phyloP scores from a whole-genome alignment of 352 stramenopile species.

The Phytophthora nicotianae region DNA sequence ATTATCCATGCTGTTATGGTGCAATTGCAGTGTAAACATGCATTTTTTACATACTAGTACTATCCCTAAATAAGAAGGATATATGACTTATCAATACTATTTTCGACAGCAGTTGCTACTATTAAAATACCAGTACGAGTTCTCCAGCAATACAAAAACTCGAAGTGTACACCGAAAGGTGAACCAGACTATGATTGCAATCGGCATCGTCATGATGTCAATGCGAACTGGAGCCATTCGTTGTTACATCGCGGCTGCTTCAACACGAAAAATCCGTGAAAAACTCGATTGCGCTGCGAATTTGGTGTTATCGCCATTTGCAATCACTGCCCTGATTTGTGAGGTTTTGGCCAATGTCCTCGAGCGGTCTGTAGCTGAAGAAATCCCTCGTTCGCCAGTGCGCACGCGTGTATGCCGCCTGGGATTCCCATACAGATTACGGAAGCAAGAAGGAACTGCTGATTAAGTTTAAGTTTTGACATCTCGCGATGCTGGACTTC shows the following conservation, averaged over 20 bases:
- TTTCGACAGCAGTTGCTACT: not conserved
- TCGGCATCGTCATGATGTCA: not conserved
- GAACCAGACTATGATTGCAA: not conserved
- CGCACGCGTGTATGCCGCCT: not conserved
- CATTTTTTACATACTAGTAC: too few species aligned
- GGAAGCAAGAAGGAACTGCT: not conserved
- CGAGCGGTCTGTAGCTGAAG: not conserved
- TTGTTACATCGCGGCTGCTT: constrained; percentile 3
- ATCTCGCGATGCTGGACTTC: not conserved
- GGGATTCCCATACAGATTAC: not conserved
- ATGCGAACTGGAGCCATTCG: not conserved
- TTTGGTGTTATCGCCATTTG: not conserved
- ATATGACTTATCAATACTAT: not conserved
- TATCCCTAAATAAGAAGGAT: too few species aligned
- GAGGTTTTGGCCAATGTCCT: not conserved
- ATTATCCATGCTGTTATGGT: not conserved
- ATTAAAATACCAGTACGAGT: too few species aligned
- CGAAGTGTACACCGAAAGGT: not conserved
- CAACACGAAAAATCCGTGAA: constrained; percentile 8
- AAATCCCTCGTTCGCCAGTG: not conserved
- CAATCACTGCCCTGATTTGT: constrained; percentile 5
- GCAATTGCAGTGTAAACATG: not conserved
- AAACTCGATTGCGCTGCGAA: constrained; percentile 1
- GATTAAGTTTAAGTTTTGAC: not conserved
- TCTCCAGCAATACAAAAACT: not conserved